Evolutionary conservation across 2,329 filamentous ascomycete species (phyloP).

Genomic region (Claviceps sp.): DNA sequence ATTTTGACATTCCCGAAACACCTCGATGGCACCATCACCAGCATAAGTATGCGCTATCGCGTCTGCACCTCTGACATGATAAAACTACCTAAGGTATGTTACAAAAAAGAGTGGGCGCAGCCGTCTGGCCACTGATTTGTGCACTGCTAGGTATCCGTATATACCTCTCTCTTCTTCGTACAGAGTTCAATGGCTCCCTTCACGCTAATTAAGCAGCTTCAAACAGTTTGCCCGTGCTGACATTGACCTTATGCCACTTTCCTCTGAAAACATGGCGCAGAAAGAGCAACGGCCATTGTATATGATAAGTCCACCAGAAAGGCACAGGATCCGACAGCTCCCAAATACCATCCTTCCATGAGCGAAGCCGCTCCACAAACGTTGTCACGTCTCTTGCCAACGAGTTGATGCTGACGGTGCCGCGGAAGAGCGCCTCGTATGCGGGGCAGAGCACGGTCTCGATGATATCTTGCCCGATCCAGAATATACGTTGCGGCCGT

Average conservation of each 20-base stretch:
- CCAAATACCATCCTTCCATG: constrained; percentile 43
- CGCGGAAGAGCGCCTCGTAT: constrained; percentile 17
- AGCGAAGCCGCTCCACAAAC: constrained; percentile 25
- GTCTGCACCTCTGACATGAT: background rate
- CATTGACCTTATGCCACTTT: constrained; percentile 52
- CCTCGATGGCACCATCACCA: no score
- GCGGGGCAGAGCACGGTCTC: constrained; percentile 33
- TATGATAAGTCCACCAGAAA: constrained; percentile 41
- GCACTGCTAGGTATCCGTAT: no score
- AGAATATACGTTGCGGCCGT: constrained; percentile 33
- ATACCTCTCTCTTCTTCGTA: no score
- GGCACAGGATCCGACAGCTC: constrained; percentile 42
- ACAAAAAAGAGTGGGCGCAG: no score
- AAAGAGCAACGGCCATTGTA: constrained; percentile 43
- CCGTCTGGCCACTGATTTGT: no score
- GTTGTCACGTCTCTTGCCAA: constrained; percentile 6
- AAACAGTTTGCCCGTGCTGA: constrained; percentile 40
- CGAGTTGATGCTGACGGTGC: constrained; percentile 7
- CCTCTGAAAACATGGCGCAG: constrained; percentile 27
- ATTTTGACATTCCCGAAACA: no score
- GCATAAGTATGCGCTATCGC: no score
- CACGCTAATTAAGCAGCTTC: constrained; percentile 4
- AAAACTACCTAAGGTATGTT: background rate
- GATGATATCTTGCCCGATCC: constrained; percentile 54
- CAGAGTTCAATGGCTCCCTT: no score